A percentile compares a stretch with the other conserved stretches of the same genome.
These are phyloP conservation scores for Sindora glabra DNA, from an alignment of 306 rosid genomes.

Conservation along the genomic window DNA sequence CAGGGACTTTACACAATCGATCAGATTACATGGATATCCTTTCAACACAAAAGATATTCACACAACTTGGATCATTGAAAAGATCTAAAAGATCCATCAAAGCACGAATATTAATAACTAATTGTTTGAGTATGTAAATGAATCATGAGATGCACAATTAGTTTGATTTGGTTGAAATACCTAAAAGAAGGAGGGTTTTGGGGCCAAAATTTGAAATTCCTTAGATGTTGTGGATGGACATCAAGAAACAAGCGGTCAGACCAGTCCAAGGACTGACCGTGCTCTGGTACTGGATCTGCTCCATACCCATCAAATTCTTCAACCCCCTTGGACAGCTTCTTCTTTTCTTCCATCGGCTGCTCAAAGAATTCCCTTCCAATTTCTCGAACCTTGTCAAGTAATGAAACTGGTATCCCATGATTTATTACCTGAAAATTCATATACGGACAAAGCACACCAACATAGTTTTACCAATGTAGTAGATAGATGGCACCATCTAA, in stretches of 20 bases:
- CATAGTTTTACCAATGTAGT: background rate
- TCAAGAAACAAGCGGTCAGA: constrained; percentile 28
- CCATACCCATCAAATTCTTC: constrained; percentile 29
- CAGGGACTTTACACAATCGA: too few relatives aligned
- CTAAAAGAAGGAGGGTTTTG: constrained; percentile 23
- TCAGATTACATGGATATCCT: too few relatives aligned
- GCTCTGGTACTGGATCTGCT: constrained; percentile 28
- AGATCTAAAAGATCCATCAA: too few relatives aligned
- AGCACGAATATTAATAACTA: too few relatives aligned
- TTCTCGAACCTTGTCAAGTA: constrained; percentile 24
- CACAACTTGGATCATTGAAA: too few relatives aligned
- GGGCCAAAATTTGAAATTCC: constrained; percentile 25
- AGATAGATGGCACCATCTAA: too few relatives aligned
- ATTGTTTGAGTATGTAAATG: too few relatives aligned
- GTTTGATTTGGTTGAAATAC: background rate
- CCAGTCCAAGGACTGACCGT: constrained; percentile 31
- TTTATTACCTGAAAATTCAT: constrained; percentile 25
- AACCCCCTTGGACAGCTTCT: constrained; percentile 13
- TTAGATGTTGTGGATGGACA: constrained; percentile 18
- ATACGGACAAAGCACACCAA: background rate
- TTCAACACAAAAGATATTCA: too few relatives aligned
- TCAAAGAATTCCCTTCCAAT: constrained; percentile 25
- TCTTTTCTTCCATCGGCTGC: constrained; percentile 30
- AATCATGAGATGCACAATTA: too few relatives aligned
- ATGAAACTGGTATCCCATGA: constrained; percentile 22